Evolutionary conservation across 2,329 filamentous ascomycete genomes (phyloP).

Genomic region (Pezicula rhizophila): DNA sequence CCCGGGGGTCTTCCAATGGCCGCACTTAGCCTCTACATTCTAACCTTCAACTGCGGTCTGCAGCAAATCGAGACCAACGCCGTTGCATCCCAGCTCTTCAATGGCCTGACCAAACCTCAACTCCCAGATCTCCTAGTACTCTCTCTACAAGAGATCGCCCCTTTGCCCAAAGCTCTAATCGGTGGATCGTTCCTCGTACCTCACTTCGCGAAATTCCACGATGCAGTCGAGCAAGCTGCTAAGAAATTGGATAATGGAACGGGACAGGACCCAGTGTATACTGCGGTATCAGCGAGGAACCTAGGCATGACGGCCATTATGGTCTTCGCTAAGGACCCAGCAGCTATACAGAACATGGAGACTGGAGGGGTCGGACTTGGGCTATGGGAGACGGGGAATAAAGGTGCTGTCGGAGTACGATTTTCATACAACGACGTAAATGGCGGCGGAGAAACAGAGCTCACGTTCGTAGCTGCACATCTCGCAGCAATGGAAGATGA

Average conservation of each 20-base stretch:
- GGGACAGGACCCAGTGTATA: constrained; percentile 47
- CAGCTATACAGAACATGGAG: constrained; percentile 58
- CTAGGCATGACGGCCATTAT: constrained; percentile 87
- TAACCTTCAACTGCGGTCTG: constrained; percentile 88
- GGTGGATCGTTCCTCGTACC: constrained; percentile 72
- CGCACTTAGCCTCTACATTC: constrained; percentile 64
- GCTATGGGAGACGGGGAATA: constrained; percentile 85
- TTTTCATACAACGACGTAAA: constrained; percentile 47
- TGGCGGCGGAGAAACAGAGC: constrained; percentile 41
- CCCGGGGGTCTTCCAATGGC: constrained; percentile 29
- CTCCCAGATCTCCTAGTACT: constrained; percentile 63
- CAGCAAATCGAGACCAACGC: constrained; percentile 60
- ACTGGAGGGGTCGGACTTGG: constrained; percentile 83
- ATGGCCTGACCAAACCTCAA: constrained; percentile 44
- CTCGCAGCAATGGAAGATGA: constrained; percentile 83
- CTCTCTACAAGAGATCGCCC: constrained; percentile 81
- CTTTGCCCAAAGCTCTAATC: constrained; percentile 77
- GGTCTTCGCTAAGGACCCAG: constrained; percentile 66
- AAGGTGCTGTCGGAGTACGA: constrained; percentile 80
- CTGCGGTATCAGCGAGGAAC: constrained; percentile 64
- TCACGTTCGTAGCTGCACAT: constrained; percentile 86
- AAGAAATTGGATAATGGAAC: constrained; percentile 24
- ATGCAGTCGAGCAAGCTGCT: constrained; percentile 67
- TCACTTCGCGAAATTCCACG: constrained; percentile 67
- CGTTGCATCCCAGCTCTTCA: constrained; percentile 67